phyloP scores from a whole-genome alignment of 305 asterid genomes.

The Ilex paraguariensis region DNA sequence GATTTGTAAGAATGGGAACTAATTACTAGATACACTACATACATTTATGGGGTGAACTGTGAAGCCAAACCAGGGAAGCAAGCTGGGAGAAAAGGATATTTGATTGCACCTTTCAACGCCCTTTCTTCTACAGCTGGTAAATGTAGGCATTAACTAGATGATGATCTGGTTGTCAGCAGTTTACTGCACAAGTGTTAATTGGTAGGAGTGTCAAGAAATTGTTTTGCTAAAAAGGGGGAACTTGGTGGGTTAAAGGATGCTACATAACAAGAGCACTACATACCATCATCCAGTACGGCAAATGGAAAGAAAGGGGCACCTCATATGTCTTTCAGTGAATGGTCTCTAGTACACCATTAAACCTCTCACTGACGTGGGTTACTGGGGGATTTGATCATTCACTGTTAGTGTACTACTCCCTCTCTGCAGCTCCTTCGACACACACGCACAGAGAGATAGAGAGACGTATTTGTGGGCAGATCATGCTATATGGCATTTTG shows the following conservation, averaged over 20 bases:
- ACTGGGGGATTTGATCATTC: constrained; percentile 28
- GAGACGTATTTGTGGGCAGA: no score
- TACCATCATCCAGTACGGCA: constrained; percentile 8
- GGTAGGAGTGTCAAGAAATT: constrained; percentile 18
- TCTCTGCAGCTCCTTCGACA: no score
- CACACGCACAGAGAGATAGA: no score
- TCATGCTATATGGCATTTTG: no score
- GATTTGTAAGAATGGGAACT: no score
- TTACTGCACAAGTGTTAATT: constrained; percentile 19
- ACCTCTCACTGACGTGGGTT: constrained; percentile 4
- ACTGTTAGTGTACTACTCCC: constrained; percentile 9
- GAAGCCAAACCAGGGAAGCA: constrained; percentile 22
- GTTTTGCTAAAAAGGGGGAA: constrained; percentile 17
- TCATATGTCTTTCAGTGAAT: constrained; percentile 25
- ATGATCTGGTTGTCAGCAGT: neutral
- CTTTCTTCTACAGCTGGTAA: neutral
- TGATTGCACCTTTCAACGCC: constrained; percentile 28
- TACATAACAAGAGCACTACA: constrained; percentile 6
- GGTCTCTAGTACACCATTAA: constrained; percentile 9
- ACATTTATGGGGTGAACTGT: constrained; percentile 17
- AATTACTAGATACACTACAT: no score
- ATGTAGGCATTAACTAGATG: constrained; percentile 13
- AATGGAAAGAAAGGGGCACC: constrained; percentile 3
- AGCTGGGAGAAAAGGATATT: constrained; percentile 25
- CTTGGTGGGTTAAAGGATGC: constrained; percentile 21